Base-by-base conservation (phyloP, 1,284 basidiomycete species). In the Ganoderma multipileum region DNA sequence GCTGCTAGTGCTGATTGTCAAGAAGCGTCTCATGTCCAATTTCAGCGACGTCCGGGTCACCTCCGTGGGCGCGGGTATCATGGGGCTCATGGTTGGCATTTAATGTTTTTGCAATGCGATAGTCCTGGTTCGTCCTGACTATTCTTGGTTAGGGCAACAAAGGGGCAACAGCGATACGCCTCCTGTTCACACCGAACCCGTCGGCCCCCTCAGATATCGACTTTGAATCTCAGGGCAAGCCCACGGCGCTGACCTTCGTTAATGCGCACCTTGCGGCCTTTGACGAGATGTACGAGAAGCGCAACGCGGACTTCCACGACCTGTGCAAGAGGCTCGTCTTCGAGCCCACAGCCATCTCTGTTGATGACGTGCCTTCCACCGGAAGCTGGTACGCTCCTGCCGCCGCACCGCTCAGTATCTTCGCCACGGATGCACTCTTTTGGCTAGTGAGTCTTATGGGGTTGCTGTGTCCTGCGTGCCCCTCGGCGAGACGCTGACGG, bases 221-320 rank as follows among this genome's bases (percentile, higher is more conserved):
- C n/a, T n/a, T n/a, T n/a, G n/a, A 62, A 18, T 64, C 66, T 20
- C 47, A 30, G 80, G 80, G 20, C 80, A 80, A 50, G 57, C 76
- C 86, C 9, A 86, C 84, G 0, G 79, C 83, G 0, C 73, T 94
- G 39, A 91, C 91, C 0, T 93, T 94, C 72, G 89, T 94, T 33
- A 91, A 92, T 75, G 83, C 92, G 6, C 92, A 94, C 79, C 82
- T 94, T 8, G 92, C 92, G 0, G 92, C 92, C n/a, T 92, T 89
- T 69, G 92, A 94, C 72, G 91, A 92, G 68, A 90, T 91, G 87
- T 82, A 83, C 36, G 91, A 93, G 16, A 87, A 85, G 68, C 83
- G 92, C 23, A 91, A 94, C 72, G 80, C 83, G 23, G 91, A 93
- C 74, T 93, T 89, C 72, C 86, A 87, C 42, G 91, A 93, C 65